phyloP scores from a whole-genome alignment of 2,329 filamentous ascomycete genomes.

The Peltaster fructicola region DNA sequence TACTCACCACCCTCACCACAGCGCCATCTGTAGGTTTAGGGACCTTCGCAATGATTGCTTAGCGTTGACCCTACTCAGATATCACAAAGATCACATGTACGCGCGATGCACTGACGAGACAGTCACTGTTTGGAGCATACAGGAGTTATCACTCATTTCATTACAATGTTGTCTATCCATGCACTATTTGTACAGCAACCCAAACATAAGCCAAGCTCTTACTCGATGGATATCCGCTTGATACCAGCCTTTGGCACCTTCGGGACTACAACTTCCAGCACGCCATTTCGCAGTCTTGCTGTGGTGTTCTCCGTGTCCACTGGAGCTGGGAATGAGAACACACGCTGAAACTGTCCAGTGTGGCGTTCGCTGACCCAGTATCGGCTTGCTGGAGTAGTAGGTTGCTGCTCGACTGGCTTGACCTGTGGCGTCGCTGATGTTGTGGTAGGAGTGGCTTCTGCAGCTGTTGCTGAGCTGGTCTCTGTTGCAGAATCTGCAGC shows the following conservation, averaged over 20 bases:
- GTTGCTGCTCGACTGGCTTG: conserved; percentile 16
- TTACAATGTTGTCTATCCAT: no score
- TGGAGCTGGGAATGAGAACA: conserved; percentile 39
- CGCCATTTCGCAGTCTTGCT: conserved; percentile 42
- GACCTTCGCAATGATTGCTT: no score
- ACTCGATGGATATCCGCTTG: conserved; percentile 41
- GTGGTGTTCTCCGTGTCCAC: conserved; percentile 44
- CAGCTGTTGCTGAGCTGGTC: conserved; percentile 8
- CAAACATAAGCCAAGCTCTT: no score
- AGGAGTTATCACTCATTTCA: no score
- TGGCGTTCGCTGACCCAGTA: conserved; percentile 53
- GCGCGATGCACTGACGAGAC: no score
- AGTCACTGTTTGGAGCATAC: no score
- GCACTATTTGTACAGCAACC: no score
- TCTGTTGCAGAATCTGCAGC: conserved; percentile 2
- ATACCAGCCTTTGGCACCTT: conserved; percentile 32
- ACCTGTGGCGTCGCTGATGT: conserved; percentile 17
- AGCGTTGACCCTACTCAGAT: no score
- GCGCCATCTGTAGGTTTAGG: no score
- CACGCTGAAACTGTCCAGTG: conserved; percentile 41
- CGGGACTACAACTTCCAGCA: conserved; percentile 39
- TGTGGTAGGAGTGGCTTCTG: conserved; percentile 7
- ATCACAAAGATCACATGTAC: no score
- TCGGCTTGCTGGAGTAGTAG: conserved; percentile 20
- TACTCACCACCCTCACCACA: no score